A percentile compares a stretch with the other conserved stretches of the same genome.
phyloP scores from a whole-genome alignment of 2,329 filamentous ascomycete species.

The Aspergillus arachidicola region DNA sequence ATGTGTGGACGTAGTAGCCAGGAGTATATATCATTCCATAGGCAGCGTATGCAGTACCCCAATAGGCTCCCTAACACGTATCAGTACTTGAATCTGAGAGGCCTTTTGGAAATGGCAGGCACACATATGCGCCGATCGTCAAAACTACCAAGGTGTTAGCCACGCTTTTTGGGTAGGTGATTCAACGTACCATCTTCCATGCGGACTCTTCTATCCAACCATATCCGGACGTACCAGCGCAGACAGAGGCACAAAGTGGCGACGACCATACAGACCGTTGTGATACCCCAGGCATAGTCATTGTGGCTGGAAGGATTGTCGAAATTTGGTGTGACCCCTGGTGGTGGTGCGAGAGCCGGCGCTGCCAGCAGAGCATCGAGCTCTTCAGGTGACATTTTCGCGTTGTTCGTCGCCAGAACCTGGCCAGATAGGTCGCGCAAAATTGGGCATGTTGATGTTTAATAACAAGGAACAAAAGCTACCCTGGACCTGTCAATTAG shows the following conservation, averaged over 20 bases:
- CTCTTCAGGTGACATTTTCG: constrained; percentile 5
- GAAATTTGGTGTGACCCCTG: constrained; percentile 23
- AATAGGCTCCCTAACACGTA: constrained; percentile 20
- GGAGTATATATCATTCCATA: constrained; percentile 21
- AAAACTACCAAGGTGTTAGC: constrained; percentile 1
- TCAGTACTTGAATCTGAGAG: not conserved
- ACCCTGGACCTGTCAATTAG: not conserved
- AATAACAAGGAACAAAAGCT: not conserved
- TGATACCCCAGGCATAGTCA: constrained; percentile 22
- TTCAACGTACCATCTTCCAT: constrained; percentile 22
- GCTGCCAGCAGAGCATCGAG: constrained; percentile 6
- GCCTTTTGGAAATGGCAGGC: not conserved
- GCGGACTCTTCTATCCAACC: constrained; percentile 21
- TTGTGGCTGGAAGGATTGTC: constrained; percentile 26
- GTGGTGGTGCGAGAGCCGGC: constrained; percentile 22
- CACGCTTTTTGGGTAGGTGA: not conserved
- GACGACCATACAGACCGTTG: constrained; percentile 22
- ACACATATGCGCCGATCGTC: constrained; percentile 15
- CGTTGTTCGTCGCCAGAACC: rapidly evolving
- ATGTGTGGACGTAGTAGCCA: constrained; percentile 25
- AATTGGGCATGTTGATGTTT: not conserved
- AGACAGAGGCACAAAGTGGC: constrained; percentile 21
- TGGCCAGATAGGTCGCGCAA: not conserved
- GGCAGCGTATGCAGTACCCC: constrained; percentile 22
- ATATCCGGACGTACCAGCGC: constrained; percentile 20